A percentile compares a stretch with the other conserved stretches of the same genome.
Evolutionary conservation across 73 alveolate genomes (phyloP).

Genomic region (Uronychia setigera): DNA sequence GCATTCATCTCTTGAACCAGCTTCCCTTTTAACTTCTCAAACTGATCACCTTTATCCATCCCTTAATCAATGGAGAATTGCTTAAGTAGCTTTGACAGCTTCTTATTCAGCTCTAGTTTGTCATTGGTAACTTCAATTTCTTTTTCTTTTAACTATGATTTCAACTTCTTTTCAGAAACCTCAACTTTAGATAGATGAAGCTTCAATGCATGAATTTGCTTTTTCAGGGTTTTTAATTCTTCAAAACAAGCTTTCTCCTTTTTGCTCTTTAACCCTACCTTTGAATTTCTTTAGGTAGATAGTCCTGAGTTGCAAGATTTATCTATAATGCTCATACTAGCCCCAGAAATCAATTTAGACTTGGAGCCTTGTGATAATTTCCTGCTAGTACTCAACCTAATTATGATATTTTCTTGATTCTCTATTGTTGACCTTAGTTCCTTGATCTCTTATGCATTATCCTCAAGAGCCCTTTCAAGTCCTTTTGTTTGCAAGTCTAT

Average conservation of each 20-base stretch:
- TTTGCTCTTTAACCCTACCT: background rate
- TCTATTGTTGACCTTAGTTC: background rate
- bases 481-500: background rate
- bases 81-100: background rate
- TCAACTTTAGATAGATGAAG: background rate
- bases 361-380: background rate
- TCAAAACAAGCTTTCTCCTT: background rate
- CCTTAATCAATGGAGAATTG: background rate
- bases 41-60: background rate
- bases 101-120: background rate
- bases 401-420: background rate
- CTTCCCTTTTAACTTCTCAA: background rate
- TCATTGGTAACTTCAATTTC: background rate
- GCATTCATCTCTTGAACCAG: background rate
- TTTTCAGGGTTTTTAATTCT: background rate
- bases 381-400: background rate
- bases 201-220: background rate
- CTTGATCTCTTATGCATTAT: background rate
- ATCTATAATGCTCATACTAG: background rate
- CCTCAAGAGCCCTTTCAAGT: background rate
- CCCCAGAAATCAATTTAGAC: background rate
- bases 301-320: background rate
- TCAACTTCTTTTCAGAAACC: background rate
- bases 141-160: too few relatives aligned
- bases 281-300: background rate